Evolutionary conservation across 305 asterid species (phyloP).

Genomic region (Salvia sclarea): DNA sequence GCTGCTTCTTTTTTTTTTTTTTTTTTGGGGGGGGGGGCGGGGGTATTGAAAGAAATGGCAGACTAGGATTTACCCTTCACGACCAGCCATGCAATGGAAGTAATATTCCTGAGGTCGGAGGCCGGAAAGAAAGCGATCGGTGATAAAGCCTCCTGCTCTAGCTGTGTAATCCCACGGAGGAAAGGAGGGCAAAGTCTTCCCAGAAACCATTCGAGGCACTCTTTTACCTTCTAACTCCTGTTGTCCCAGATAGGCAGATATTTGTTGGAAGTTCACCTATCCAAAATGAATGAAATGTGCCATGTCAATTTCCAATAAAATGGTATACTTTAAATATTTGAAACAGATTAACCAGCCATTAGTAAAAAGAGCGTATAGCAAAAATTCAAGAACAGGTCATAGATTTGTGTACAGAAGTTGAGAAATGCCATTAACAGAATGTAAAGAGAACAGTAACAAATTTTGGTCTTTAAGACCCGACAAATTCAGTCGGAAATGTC

Average conservation of each 20-base stretch:
- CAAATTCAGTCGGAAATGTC: neutral
- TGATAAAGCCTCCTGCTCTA: constrained; percentile 96
- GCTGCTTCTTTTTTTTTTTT: too few relatives aligned
- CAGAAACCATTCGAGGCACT: constrained; percentile 98
- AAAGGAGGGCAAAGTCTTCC: constrained; percentile 91
- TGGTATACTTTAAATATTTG: neutral
- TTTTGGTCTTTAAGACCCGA: neutral
- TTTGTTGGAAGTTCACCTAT: constrained; percentile 97
- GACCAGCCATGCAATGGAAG: constrained; percentile 99
- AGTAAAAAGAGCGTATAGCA: neutral
- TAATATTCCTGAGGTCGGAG: constrained; percentile 98
- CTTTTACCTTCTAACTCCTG: constrained; percentile 99
- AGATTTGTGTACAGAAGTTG: neutral
- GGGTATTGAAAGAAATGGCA: constrained; percentile 16
- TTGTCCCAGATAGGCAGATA: constrained; percentile 93
- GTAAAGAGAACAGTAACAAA: neutral
- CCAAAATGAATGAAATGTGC: constrained; percentile 28
- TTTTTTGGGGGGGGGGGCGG: neutral
- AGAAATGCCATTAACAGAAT: neutral
- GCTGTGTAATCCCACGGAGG: constrained; percentile 97
- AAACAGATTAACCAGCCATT: constrained; percentile 23
- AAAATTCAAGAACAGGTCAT: neutral
- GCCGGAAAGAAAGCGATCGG: constrained; percentile 95
- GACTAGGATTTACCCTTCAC: constrained; percentile 79
- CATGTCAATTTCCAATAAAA: constrained; percentile 14